phyloP scores from a whole-genome alignment of 2,329 filamentous ascomycete species.

The Ceratocystis colombiana region DNA sequence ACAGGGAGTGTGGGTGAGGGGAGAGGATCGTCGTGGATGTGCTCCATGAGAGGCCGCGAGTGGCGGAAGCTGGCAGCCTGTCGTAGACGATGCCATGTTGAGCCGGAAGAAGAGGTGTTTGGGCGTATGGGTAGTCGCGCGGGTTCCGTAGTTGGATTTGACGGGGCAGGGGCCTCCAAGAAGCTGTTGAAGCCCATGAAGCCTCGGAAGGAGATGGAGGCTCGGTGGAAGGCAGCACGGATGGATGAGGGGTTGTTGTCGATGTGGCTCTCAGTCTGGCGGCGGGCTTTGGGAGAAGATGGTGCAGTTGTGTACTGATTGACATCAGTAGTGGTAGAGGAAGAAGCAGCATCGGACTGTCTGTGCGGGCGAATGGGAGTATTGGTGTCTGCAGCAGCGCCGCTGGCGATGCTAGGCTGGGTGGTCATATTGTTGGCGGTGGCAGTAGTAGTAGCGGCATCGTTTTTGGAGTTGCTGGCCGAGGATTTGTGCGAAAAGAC shows the following conservation, averaged over 20 bases:
- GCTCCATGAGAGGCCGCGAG: constrained; percentile 36
- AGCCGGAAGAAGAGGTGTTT: constrained; percentile 16
- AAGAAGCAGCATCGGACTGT: not conserved
- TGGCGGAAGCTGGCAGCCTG: constrained; percentile 44
- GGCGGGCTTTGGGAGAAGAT: constrained; percentile 27
- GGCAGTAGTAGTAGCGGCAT: not conserved
- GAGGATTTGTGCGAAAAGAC: constrained; percentile 33
- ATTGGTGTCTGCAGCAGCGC: not conserved
- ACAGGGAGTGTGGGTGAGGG: constrained; percentile 31
- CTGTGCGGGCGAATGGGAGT: constrained; percentile 29
- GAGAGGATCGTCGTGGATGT: constrained; percentile 26
- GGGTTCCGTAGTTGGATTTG: constrained; percentile 37
- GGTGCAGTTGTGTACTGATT: constrained; percentile 31
- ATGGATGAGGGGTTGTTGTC: constrained; percentile 33
- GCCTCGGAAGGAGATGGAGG: constrained; percentile 45
- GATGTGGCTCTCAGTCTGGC: constrained; percentile 29
- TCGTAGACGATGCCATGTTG: constrained; percentile 41
- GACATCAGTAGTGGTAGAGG: not conserved
- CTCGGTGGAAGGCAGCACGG: constrained; percentile 45
- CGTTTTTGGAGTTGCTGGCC: constrained; percentile 29
- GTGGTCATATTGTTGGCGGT: constrained; percentile 4
- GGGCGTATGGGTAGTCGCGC: constrained; percentile 26
- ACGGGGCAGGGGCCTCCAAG: constrained; percentile 29
- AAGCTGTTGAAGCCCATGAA: constrained; percentile 39
- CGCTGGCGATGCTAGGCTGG: not conserved